Evolutionary conservation across 148 eudicot species (phyloP).

Genomic region (Polygonum aviculare): DNA sequence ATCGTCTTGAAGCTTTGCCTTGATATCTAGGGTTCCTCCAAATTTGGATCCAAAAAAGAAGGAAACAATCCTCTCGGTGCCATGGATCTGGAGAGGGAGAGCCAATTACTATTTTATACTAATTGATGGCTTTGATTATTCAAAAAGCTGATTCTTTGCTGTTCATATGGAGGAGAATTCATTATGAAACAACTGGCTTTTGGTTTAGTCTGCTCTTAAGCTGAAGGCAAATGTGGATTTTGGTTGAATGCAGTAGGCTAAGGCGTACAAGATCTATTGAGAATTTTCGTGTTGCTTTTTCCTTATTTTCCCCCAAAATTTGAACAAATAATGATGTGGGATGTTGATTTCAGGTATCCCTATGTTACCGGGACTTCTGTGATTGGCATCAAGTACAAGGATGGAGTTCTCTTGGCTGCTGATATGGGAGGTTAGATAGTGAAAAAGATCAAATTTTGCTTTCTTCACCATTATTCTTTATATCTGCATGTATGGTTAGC

Average conservation of each 20-base stretch:
- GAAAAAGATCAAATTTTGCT: neutral
- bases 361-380: slow-evolving; percentile 94
- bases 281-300: neutral
- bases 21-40: neutral
- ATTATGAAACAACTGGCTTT: neutral
- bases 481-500: neutral
- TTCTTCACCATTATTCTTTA: neutral
- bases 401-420: slow-evolving; percentile 95
- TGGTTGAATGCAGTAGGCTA: neutral
- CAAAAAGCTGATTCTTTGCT: neutral
- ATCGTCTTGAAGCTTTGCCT: neutral
- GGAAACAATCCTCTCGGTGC: neutral
- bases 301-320: neutral
- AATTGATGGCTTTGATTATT: neutral
- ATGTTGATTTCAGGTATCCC: slow-evolving; percentile 44
- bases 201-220: neutral
- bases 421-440: slow-evolving; percentile 87
- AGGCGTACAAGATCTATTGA: neutral
- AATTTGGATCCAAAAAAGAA: neutral
- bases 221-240: neutral
- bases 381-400: slow-evolving; percentile 89
- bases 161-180: neutral
- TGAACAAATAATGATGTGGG: neutral
- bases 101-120: neutral
- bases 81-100: neutral